phyloP scores from a whole-genome alignment of 169 alveolate species.

The Cryptosporidium canis region DNA sequence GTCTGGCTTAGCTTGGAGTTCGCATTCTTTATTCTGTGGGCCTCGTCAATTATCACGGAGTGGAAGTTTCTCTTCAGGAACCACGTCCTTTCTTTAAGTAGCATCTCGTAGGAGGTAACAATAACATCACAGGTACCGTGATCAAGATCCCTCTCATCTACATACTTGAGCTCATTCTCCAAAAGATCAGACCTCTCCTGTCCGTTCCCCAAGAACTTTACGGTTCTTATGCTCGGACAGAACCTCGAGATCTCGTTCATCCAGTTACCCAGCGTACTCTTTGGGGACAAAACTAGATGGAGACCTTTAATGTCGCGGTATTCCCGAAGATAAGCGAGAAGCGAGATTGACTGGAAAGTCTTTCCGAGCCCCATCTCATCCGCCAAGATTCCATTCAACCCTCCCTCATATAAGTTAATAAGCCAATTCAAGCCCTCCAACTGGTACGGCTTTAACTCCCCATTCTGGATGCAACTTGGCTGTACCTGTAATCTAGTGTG shows the following conservation, averaged over 20 bases:
- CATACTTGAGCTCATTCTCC: conserved; percentile 62
- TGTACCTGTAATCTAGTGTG: conserved; percentile 57
- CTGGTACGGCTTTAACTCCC: conserved; percentile 94
- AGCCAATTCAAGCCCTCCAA: conserved; percentile 97
- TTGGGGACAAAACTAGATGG: conserved; percentile 95
- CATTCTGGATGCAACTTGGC: conserved; percentile 75
- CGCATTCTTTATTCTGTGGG: conserved; percentile 97
- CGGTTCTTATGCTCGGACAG: conserved; percentile 92
- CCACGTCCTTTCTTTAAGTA: conserved; percentile 91
- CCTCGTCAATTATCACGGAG: conserved; percentile 98
- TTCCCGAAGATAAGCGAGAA: conserved; percentile 91
- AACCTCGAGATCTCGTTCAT: conserved; percentile 93
- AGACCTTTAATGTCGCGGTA: conserved; percentile 93
- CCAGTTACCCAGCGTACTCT: conserved; percentile 97
- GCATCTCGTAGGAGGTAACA: conserved; percentile 94
- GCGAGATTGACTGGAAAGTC: conserved; percentile 95
- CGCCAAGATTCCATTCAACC: conserved; percentile 96
- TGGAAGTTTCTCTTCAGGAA: conserved; percentile 92
- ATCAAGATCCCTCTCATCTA: conserved; percentile 58
- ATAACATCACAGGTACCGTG: conserved; percentile 89
- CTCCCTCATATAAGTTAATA: conserved; percentile 92
- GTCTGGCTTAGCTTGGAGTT: conserved; percentile 92
- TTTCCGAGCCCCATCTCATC: conserved; percentile 99
- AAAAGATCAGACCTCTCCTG: conserved; percentile 87
- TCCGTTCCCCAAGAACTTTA: conserved; percentile 95